Evolutionary conservation across 2,329 filamentous ascomycete species (phyloP).

Genomic region (Epichloe hybrida): DNA sequence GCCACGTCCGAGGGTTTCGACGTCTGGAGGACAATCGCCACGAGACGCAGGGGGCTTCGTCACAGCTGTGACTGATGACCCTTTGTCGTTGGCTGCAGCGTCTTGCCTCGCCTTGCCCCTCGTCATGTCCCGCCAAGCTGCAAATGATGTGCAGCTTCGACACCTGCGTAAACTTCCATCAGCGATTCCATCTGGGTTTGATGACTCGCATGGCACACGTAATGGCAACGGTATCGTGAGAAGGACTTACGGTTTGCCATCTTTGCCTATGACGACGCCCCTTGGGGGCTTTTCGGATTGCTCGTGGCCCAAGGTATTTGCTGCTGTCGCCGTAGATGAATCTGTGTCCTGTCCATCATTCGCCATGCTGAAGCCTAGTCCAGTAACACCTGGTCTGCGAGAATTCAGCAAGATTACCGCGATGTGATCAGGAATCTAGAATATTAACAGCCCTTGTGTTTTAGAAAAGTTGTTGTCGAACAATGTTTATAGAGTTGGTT

Average conservation of each 20-base stretch:
- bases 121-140: constrained; percentile 15
- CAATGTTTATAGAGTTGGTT: too few relatives aligned
- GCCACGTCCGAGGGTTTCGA: constrained; percentile 71
- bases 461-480: too few relatives aligned
- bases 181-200: background rate
- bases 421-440: background rate
- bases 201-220: background rate
- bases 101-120: constrained; percentile 15
- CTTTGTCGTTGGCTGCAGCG: constrained; percentile 7
- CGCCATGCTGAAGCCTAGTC: constrained; percentile 20
- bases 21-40: constrained; percentile 76
- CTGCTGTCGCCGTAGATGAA: constrained; percentile 9
- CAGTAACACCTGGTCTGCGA: background rate
- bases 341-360: constrained; percentile 21
- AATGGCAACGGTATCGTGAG: background rate
- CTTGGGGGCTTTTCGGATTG: constrained; percentile 47
- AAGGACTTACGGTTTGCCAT: constrained; percentile 66
- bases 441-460: background rate
- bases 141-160: constrained; percentile 20
- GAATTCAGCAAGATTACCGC: background rate
- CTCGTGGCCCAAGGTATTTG: constrained; percentile 13
- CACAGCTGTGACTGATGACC: constrained; percentile 12
- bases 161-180: constrained; percentile 13
- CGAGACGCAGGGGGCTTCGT: constrained; percentile 26
- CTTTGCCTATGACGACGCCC: constrained; percentile 61